Percentiles rank a stretch among this genome's conserved stretches.
These are phyloP conservation scores for Purpureocillium lavendulum DNA, from an alignment of 2,329 filamentous ascomycete genomes.

Conservation along the genomic window DNA sequence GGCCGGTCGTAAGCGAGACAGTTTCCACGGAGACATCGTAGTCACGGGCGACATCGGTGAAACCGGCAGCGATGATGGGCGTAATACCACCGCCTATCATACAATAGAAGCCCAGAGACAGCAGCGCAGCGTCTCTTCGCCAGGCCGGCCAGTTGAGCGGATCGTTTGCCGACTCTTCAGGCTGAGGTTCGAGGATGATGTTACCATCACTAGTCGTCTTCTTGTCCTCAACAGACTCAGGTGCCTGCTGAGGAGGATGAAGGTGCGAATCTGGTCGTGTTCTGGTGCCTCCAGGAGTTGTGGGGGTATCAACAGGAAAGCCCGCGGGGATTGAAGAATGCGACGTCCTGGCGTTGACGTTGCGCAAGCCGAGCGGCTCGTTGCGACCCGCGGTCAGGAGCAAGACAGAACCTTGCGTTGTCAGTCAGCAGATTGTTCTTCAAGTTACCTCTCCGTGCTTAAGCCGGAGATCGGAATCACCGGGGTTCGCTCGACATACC, in stretches of 20 bases:
- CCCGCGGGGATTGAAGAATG: conserved; percentile 47
- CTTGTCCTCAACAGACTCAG: conserved; percentile 31
- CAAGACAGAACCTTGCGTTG: conserved; percentile 8
- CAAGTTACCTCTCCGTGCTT: background rate
- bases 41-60: conserved; percentile 64
- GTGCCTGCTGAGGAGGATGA: conserved; percentile 6
- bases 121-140: conserved; percentile 69
- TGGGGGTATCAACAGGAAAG: conserved; percentile 26
- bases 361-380: conserved; percentile 9
- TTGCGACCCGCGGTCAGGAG: conserved; percentile 10
- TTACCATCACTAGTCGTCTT: conserved; percentile 76
- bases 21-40: conserved; percentile 58
- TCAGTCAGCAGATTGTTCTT: too few species aligned
- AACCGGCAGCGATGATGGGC: conserved; percentile 81
- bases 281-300: conserved; percentile 16
- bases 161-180: conserved; percentile 83
- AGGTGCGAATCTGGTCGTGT: conserved; percentile 5
- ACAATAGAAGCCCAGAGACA: conserved; percentile 85
- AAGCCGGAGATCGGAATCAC: too few species aligned
- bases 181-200: conserved; percentile 85
- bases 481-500: too few species aligned
- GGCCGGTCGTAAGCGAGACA: conserved; percentile 79
- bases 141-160: conserved; percentile 85
- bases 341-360: conserved; percentile 28
- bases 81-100: conserved; percentile 92